Evolutionary conservation across 179 eudicot species (phyloP).

Genomic region (Silene vulgaris): DNA sequence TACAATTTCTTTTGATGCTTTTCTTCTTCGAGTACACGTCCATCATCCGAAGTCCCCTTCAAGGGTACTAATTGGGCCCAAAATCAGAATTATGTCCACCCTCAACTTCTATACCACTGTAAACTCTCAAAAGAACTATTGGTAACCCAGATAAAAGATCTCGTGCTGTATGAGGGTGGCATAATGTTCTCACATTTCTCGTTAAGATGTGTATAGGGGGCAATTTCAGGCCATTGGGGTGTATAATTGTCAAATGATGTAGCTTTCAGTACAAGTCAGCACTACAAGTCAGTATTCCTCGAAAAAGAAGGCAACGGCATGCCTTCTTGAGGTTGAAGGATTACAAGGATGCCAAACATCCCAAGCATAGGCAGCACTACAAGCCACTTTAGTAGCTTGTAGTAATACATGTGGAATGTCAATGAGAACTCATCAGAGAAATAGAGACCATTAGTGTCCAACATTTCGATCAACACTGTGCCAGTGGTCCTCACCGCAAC

Average conservation of each 20-base stretch:
- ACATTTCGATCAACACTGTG: conserved; percentile 83
- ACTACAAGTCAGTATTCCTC: conserved; percentile 66
- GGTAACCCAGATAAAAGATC: conserved; percentile 8
- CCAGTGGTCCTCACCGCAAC: conserved; percentile 82
- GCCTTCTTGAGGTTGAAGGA: conserved; percentile 83
- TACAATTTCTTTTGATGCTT: conserved; percentile 1
- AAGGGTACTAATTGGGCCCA: not conserved
- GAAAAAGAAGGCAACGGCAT: conserved; percentile 90
- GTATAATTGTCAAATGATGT: conserved; percentile 13
- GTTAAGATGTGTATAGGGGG: conserved; percentile 6
- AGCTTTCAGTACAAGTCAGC: conserved; percentile 10
- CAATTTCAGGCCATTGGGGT: conserved; percentile 12
- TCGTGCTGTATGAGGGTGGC: conserved; percentile 7
- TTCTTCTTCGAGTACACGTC: conserved; percentile 14
- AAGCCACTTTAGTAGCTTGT: conserved; percentile 90
- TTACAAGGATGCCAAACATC: conserved; percentile 80
- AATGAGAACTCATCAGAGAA: conserved; percentile 88
- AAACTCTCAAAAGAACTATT: not conserved
- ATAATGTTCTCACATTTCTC: not conserved
- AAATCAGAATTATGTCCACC: not conserved
- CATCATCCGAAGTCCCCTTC: not conserved
- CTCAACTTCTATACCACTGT: not conserved
- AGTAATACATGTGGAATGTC: conserved; percentile 85
- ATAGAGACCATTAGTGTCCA: conserved; percentile 65
- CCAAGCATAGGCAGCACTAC: conserved; percentile 94